phyloP scores from a whole-genome alignment of 2,329 filamentous ascomycete genomes.

The Colletotrichum lentis region DNA sequence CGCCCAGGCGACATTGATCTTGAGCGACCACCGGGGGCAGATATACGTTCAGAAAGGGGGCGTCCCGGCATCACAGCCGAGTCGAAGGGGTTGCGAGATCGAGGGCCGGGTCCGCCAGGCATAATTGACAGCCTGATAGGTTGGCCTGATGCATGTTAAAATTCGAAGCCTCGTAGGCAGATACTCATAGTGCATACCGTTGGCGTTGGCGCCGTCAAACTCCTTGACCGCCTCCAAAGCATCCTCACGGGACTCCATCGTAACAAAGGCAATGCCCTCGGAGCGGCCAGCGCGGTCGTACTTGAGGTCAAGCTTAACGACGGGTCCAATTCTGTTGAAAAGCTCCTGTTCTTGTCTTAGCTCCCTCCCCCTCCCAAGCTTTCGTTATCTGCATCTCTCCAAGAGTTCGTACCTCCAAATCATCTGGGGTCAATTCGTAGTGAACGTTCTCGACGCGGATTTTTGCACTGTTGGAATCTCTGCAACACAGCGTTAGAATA shows the following conservation, averaged over 20 bases:
- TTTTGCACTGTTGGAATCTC: constrained; percentile 69
- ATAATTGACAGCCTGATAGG: constrained; percentile 79
- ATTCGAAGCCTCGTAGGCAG: background rate
- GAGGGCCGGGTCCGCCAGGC: constrained; percentile 55
- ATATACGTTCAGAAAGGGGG: constrained; percentile 69
- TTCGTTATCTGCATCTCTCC: background rate
- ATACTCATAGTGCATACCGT: constrained; percentile 59
- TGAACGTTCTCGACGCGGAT: constrained; percentile 89
- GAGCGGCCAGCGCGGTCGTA: constrained; percentile 92
- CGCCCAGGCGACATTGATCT: constrained; percentile 67
- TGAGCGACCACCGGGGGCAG: constrained; percentile 63
- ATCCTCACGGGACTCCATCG: constrained; percentile 75
- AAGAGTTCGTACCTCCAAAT: constrained; percentile 71
- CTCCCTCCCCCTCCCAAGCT: background rate
- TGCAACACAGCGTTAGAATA: constrained; percentile 43
- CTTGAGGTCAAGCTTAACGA: constrained; percentile 72
- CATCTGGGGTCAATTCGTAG: constrained; percentile 87
- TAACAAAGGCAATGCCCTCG: constrained; percentile 84
- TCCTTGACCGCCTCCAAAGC: constrained; percentile 78
- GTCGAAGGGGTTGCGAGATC: constrained; percentile 64
- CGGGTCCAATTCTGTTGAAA: constrained; percentile 78
- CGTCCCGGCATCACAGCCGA: constrained; percentile 63
- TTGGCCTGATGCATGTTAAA: constrained; percentile 62
- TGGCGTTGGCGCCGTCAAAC: constrained; percentile 90
- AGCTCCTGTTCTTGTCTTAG: constrained; percentile 68